phyloP scores from a whole-genome alignment of 2,329 filamentous ascomycete genomes.

The Diaporthe capsici region DNA sequence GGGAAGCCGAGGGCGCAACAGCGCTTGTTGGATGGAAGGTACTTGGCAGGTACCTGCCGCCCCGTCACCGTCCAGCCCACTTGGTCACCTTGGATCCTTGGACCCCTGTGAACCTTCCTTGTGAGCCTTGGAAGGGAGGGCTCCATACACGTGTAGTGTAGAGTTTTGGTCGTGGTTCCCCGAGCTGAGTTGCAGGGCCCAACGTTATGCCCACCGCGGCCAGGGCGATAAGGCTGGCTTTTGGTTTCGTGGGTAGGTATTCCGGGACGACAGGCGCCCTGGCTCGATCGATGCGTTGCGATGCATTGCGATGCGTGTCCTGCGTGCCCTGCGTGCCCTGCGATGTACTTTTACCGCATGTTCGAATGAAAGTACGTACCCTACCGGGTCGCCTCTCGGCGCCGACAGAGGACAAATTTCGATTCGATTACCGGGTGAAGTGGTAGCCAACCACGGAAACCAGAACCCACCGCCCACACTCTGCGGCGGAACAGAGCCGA shows the following conservation, averaged over 20 bases:
- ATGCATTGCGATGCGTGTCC: neutral
- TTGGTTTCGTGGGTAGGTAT: conserved; percentile 27
- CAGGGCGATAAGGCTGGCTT: conserved; percentile 32
- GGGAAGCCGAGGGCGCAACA: conserved; percentile 33
- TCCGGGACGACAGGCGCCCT: conserved; percentile 9
- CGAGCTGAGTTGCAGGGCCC: conserved; percentile 30
- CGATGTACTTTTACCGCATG: neutral
- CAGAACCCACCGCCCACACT: neutral
- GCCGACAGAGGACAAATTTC: neutral
- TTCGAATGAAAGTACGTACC: conserved; percentile 1
- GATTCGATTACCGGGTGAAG: neutral
- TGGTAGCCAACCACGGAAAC: neutral
- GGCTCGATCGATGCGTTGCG: conserved; percentile 24
- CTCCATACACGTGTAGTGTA: neutral
- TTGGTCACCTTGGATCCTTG: conserved; percentile 9
- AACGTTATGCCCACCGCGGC: conserved; percentile 26
- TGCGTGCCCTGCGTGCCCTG: neutral
- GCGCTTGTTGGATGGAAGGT: conserved; percentile 3
- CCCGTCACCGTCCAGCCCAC: neutral
- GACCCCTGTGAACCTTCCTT: conserved; percentile 22
- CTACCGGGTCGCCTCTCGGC: neutral
- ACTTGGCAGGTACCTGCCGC: conserved; percentile 16
- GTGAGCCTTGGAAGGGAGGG: neutral
- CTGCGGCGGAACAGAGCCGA: conserved; percentile 9
- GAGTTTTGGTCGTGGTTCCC: conserved; percentile 20